Evolutionary conservation across 2,329 filamentous ascomycete genomes (phyloP), one percentile per base, ranked within the genome.

Genomic region (Verticillium dahliae): DNA sequence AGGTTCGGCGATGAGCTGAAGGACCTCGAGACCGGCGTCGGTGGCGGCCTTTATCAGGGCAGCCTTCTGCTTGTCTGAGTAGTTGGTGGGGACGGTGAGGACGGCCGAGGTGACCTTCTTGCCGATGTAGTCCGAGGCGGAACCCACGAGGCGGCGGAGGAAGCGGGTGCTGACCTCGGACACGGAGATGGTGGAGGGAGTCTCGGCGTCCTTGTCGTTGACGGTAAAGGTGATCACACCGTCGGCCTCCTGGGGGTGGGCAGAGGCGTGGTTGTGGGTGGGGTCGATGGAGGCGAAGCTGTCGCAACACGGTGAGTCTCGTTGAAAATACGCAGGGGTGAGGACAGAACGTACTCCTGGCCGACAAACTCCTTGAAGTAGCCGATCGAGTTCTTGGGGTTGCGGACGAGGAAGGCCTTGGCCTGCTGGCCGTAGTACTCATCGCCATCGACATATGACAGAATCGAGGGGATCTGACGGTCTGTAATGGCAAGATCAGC

Each of bases 371-470:
- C 95, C 78, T 92, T 89, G 83, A 98, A 99, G 81, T 91, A 96
- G 73, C 92, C 91, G 72, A 97, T 85, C 27, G 95, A 97, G 83
- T 98, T 98, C 75, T 86, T 85, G 67, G 92, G 84, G 78, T 99
- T 98, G 73, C 95, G 90, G 68, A 98, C 85, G 62, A 98, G 86
- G 80, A 98, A 94, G 67, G 85, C 83, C 85, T 98, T 99, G 71
- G 94, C 95, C 79, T 99, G 94, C 67, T 90, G 89, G 71, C 95
- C 95, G 73, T 96, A 93, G 78, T 96, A 97, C 80, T 99, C 94
- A 74, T 99, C 95, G 67, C 93, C 95, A 61, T 93, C 89, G 72
- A 96, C 89, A 75, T 99, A 99, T 41, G 95, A 97, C 69, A 99
- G 82, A 69, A 96, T 87, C 54, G 92, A 91, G 67, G 95, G 95